Base-by-base conservation (phyloP, 805 yeast species). In the Teunomyces pallodes region DNA sequence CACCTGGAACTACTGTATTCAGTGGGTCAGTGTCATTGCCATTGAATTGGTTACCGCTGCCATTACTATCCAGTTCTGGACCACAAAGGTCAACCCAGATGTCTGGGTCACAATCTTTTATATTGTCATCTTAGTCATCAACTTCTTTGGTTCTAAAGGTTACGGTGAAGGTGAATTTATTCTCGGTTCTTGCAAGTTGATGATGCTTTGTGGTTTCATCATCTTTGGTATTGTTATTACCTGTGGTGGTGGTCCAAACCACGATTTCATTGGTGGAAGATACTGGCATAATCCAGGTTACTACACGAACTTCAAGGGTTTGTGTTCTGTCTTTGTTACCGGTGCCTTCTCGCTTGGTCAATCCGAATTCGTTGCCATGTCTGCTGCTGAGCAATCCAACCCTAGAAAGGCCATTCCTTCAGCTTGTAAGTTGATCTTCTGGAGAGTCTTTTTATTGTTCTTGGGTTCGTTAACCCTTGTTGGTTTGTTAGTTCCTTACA, bases 21-120 rank as follows among this genome's bases (percentile, higher is more conserved):
- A 82, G 62, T 83, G 87, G 84, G 63, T 81, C 54, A 72, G 79
- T 39, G 84, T 81, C 47, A 72, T 83, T 46, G 82, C 87, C 2
- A 71, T 83, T 42, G 88, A 83, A 59, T 70, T 83, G 58, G 86
- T 83, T 27, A 81, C 87, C 20, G 86, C 86, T 14, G 70, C 83
- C 36, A 76, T 81, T 72, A 82, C 87, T 26, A 74, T 83, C 48
- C 67, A 76, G 52, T 83, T 69, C 62, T 83, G 89, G 89, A 67
- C 72, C 3, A 51, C 63, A n/a, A 38, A 45, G 4, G 70, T 82
- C 43, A 76, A 81, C 55, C 70, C 86, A 1, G 85, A 81, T 54
- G 80, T 75, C 4, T 83, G 79, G 63, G 84, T 83, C 14, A 68
- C 75, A 1, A 76, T 82, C 3, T 80, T 83, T 57, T 76, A 70